phyloP scores from a whole-genome alignment of 176 grass and related monocot species.

The Olyra latifolia region DNA sequence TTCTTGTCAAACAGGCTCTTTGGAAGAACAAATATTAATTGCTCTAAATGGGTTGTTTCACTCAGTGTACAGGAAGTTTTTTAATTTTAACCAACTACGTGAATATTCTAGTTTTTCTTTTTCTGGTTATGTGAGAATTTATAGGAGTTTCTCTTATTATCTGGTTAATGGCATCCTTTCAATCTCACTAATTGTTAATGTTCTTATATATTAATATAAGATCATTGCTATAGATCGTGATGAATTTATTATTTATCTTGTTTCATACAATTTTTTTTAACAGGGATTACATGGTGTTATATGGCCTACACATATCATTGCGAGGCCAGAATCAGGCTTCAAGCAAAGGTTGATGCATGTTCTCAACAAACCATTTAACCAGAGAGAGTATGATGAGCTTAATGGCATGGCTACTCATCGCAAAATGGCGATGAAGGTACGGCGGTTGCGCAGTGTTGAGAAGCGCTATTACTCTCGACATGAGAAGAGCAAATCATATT shows the following conservation, averaged over 20 bases:
- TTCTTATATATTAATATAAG: not conserved
- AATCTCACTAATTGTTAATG: not conserved
- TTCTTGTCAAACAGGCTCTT: not conserved
- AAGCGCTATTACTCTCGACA: slow-evolving; percentile 39
- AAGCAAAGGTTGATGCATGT: slow-evolving; percentile 51
- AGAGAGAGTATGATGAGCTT: slow-evolving; percentile 48
- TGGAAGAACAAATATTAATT: not conserved
- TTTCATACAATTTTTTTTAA: not conserved
- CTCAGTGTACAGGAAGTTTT: not conserved
- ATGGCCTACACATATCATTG: slow-evolving; percentile 52
- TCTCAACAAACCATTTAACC: slow-evolving; percentile 46
- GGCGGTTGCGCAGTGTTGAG: slow-evolving; percentile 45
- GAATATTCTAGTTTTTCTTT: not conserved
- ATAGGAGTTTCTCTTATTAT: not conserved
- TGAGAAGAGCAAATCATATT: slow-evolving; percentile 54
- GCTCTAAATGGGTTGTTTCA: not conserved
- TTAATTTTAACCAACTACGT: not conserved
- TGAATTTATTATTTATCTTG: not conserved
- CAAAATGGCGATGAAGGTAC: slow-evolving; percentile 35
- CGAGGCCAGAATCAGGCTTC: slow-evolving; percentile 59
- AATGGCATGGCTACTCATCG: slow-evolving; percentile 27
- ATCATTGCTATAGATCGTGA: not conserved
- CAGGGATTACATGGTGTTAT: slow-evolving; percentile 30
- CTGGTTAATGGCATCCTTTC: not conserved
- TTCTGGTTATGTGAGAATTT: not conserved